These are phyloP conservation scores for Fusarium proliferatum DNA, from an alignment of 2,329 filamentous ascomycete genomes.

Conservation along the genomic window DNA sequence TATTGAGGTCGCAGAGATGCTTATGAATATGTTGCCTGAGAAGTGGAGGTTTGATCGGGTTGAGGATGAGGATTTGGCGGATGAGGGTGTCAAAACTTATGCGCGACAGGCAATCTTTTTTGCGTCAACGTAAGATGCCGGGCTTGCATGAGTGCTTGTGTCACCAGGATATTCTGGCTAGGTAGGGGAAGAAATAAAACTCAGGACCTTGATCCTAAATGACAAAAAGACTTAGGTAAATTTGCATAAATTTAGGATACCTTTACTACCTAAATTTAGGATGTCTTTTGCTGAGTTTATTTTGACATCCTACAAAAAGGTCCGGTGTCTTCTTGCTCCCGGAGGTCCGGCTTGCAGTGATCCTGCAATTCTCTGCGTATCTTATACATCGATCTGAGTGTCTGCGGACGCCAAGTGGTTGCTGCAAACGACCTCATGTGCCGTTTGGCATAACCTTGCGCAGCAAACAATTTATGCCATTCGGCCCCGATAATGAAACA, in stretches of 20 bases:
- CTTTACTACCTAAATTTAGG: no score
- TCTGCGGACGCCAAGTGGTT: neutral
- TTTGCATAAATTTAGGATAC: no score
- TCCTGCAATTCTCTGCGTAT: neutral
- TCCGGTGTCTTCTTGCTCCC: no score
- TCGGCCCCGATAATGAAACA: neutral
- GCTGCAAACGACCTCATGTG: neutral
- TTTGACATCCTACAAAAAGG: no score
- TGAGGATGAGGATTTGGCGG: conserved; percentile 28
- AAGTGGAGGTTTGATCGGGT: conserved; percentile 19
- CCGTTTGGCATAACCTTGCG: neutral
- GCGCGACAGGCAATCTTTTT: conserved; percentile 48
- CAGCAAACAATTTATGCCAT: no score
- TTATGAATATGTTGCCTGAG: neutral
- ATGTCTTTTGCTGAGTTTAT: no score
- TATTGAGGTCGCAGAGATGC: neutral
- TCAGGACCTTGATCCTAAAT: no score
- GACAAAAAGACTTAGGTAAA: no score
- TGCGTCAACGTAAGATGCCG: neutral
- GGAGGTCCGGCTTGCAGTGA: no score
- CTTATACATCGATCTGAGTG: no score
- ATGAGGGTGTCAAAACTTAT: conserved; percentile 19
- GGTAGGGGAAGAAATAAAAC: no score
- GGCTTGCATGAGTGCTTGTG: neutral
- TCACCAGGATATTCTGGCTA: no score